Evolutionary conservation across 108 stramenopile species (phyloP).

Genomic region (Cyclotella choctawhatcheeana): DNA sequence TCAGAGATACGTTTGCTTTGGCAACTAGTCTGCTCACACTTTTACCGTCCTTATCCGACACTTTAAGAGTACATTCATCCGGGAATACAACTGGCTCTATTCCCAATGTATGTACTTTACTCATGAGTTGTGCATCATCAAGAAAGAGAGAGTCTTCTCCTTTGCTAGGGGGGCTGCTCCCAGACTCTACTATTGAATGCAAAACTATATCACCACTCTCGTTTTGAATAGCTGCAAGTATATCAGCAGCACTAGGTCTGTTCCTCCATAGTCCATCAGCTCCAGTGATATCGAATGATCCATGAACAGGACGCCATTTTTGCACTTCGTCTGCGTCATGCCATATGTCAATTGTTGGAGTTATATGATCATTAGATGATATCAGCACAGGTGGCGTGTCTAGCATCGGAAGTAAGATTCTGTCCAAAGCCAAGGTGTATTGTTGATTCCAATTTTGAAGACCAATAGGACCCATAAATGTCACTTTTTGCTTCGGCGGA

Average conservation of each 20-base stretch:
- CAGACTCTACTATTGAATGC: conserved; percentile 55
- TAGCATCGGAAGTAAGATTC: conserved; percentile 28
- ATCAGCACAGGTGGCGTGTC: conserved; percentile 33
- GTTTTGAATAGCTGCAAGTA: conserved; percentile 16
- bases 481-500: conserved; percentile 45
- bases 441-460: conserved; percentile 44
- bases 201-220: conserved; percentile 26
- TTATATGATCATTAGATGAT: conserved; percentile 42
- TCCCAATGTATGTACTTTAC: conserved; percentile 35
- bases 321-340: conserved; percentile 58
- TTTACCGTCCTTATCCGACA: conserved; percentile 29
- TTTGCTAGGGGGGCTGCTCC: conserved; percentile 41
- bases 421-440: conserved; percentile 18
- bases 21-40: conserved; percentile 9
- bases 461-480: conserved; percentile 54
- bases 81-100: conserved; percentile 66
- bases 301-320: conserved; percentile 59
- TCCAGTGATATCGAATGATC: conserved; percentile 53
- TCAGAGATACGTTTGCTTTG: too few relatives aligned
- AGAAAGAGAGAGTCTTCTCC: conserved; percentile 52
- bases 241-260: conserved; percentile 44
- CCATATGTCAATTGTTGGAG: conserved; percentile 66
- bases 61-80: conserved; percentile 24
- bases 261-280: conserved; percentile 65
- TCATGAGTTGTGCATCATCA: conserved; percentile 33